Conservation (phyloP, 768 basidiomycete species). For the Lentinula sp. region DNA sequence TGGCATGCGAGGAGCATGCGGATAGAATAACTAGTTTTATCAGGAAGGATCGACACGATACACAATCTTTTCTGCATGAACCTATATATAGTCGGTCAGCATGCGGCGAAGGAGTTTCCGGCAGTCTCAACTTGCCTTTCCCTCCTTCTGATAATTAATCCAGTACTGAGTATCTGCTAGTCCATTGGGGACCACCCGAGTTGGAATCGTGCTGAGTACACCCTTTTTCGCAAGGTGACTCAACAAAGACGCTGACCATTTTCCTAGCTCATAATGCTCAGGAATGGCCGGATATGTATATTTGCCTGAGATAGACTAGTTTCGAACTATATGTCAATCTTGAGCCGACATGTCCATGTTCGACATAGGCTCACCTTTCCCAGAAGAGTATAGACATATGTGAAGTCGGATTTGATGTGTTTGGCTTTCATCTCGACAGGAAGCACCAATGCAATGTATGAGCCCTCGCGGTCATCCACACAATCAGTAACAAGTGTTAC, state of each 20-base stretch:
- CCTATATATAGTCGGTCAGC: constrained; percentile 5
- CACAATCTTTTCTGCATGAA: constrained; percentile 34
- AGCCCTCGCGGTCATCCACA: constrained; percentile 3
- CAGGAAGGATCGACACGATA: constrained; percentile 15
- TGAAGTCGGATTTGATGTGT: constrained; percentile 9
- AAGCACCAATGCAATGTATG: constrained; percentile 8
- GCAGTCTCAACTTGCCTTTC: constrained; percentile 8
- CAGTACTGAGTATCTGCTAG: constrained; percentile 11
- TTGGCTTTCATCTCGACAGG: not conserved
- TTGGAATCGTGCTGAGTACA: constrained; percentile 10
- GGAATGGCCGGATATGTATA: constrained; percentile 7
- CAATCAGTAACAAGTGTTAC: constrained; percentile 6
- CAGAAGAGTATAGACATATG: constrained; percentile 13
- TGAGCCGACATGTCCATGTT: too few relatives aligned
- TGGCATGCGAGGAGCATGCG: too few relatives aligned
- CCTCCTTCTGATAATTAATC: constrained; percentile 14
- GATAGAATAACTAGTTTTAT: too few relatives aligned
- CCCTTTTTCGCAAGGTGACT: constrained; percentile 6
- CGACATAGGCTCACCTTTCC: constrained; percentile 7
- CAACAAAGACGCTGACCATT: constrained; percentile 5
- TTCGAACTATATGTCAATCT: not conserved
- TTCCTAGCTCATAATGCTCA: constrained; percentile 12
- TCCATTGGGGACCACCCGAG: constrained; percentile 12
- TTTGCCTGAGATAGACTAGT: constrained; percentile 6
- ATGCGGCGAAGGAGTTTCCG: too few relatives aligned